These are phyloP conservation scores for Kazachstania africana DNA, from an alignment of 805 yeast genomes.

Conservation along the genomic window DNA sequence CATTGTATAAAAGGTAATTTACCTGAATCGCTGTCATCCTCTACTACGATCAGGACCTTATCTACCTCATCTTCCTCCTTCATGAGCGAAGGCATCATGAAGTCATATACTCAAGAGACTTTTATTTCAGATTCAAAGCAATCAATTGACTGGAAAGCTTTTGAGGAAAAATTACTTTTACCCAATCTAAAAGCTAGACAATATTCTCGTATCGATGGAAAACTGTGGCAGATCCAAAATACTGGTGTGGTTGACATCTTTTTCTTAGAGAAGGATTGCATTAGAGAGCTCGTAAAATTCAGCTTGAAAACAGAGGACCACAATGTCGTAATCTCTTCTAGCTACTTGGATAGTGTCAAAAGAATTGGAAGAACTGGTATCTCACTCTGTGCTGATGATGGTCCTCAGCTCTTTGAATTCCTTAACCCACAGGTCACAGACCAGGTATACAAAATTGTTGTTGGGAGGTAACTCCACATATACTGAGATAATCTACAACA, in stretches of 20 bases:
- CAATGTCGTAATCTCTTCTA: neutral
- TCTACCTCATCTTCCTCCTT: slow-evolving; percentile 16
- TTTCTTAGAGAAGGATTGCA: slow-evolving; percentile 12
- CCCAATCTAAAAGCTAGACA: slow-evolving; percentile 12
- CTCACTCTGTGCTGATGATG: slow-evolving; percentile 6
- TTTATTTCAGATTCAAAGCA: too few species aligned
- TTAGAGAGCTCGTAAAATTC: slow-evolving; percentile 10
- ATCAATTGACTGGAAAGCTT: too few species aligned
- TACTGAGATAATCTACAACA: neutral
- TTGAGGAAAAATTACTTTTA: too few species aligned
- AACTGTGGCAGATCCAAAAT: slow-evolving; percentile 14
- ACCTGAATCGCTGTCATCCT: slow-evolving; percentile 10
- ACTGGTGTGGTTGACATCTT: slow-evolving; percentile 12
- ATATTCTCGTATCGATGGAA: slow-evolving; percentile 7
- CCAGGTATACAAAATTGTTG: slow-evolving; percentile 13
- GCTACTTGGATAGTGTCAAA: slow-evolving; percentile 7
- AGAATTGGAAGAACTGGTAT: slow-evolving; percentile 23
- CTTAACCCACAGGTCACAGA: slow-evolving; percentile 16
- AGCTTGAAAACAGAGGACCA: slow-evolving; percentile 2
- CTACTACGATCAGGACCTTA: slow-evolving; percentile 17
- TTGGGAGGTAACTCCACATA: neutral
- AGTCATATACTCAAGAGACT: too few species aligned
- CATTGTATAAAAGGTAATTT: slow-evolving; percentile 13
- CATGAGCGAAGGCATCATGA: too few species aligned
- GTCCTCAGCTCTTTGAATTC: slow-evolving; percentile 17